Evolutionary conservation across 2,329 filamentous ascomycete genomes (phyloP), one percentile per base, ranked within the genome.

Genomic region (Diaporthe sp.): DNA sequence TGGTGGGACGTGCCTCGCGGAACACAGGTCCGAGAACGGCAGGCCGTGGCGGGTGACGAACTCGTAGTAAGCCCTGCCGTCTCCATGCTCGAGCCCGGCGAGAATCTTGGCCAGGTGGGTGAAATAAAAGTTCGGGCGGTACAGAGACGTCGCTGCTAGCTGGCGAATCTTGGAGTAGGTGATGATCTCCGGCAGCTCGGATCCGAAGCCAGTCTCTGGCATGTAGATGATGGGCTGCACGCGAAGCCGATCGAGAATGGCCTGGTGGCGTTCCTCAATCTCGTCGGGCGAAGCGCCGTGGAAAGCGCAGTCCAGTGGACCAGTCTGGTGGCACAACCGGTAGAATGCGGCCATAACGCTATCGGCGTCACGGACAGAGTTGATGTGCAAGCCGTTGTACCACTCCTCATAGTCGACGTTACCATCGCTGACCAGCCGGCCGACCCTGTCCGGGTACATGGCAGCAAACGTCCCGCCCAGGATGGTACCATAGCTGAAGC

Each of bases 391-490:
- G 15, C 86, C 83, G 38, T 84, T 82, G 73, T 84, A 87, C 88
- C 87, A 91, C 77, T 89, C 89, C 54, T 87, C 85, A 77, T 91
- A 89, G 76, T 89, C 87, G 19, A 88, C 86, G 66, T 89, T 89
- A 35, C 87, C 78, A 75, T 90, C 89, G 72, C 87, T 86, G 3
- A 89, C 85, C 12, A 90, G 79, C 19, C 87, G 82, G 55, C 86
- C 87, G 1, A 90, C 85, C 58, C 83, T 83, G 38, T 89, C 86
- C 1, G 88, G 88, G 71, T 85, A 89, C 81, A 90, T 83, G 3
- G 86, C 83, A 4, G 88, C 88, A 78, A 89, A 89, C 0, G 85
- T 86, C 17, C 85, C 86, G 4, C 88, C 89, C 0, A 90, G 82
- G 2, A 89, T 78, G 10, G 87, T 89, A 13, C 88, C 88, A 76